Evolutionary conservation across 1,284 basidiomycete species (phyloP).

Genomic region (Rhodotorula sp.): DNA sequence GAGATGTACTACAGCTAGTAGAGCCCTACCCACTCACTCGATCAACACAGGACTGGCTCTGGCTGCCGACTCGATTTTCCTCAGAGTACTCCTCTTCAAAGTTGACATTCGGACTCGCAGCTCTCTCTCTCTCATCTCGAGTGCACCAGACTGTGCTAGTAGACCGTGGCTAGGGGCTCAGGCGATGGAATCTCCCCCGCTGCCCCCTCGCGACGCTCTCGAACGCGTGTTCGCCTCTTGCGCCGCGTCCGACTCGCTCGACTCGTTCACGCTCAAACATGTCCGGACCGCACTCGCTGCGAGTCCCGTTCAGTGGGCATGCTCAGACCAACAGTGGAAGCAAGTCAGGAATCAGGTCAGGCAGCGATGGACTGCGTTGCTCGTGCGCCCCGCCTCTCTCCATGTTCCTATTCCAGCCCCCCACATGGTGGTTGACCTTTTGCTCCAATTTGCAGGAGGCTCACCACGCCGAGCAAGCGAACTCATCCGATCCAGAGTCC

Average conservation of each 20-base stretch:
- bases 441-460: not conserved
- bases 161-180: too few relatives aligned
- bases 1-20: too few relatives aligned
- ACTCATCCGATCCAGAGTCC: not conserved
- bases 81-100: too few relatives aligned
- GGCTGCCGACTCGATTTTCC: too few relatives aligned
- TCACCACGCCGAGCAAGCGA: not conserved
- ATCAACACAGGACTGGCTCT: too few relatives aligned
- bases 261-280: not conserved
- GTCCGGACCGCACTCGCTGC: not conserved
- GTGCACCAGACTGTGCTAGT: too few relatives aligned
- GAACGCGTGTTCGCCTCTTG: not conserved
- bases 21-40: too few relatives aligned
- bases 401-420: not conserved
- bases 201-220: not conserved
- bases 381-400: not conserved
- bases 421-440: not conserved
- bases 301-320: not conserved
- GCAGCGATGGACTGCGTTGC: not conserved
- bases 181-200: too few relatives aligned
- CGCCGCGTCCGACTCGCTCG: too few relatives aligned
- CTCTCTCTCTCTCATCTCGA: too few relatives aligned
- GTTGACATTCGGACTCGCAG: too few relatives aligned
- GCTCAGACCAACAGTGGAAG: constrained; percentile 9
- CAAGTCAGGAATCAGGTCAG: not conserved